Base-by-base conservation (phyloP, 2,329 filamentous ascomycete species). In the Ophiostoma himal-ulmi region DNA sequence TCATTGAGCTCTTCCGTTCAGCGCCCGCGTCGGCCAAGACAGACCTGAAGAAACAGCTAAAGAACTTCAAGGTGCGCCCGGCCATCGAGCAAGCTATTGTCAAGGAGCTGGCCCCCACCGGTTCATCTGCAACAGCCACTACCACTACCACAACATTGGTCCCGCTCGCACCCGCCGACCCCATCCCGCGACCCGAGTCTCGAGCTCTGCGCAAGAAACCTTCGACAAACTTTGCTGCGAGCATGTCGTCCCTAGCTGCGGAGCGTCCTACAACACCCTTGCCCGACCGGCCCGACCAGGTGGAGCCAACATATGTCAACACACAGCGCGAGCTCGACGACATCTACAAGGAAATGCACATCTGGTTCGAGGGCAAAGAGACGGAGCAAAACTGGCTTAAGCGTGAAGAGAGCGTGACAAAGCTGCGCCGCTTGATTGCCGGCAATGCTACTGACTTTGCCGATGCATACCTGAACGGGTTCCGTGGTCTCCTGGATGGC, bases 311-410 rank as follows among this genome's bases (percentile, higher is more conserved):
- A 37, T 93, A 94, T 77, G 88, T 97, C 70, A 92, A 94, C 75
- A 94, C 93, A 1, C 85, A 90, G 74, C 86, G 92, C 75, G 93
- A 97, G 77, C 82, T 98, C n/a, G 94, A 97, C 72, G 93, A 96
- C 36, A 88, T 91, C 1, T 89, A 97, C 77, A 88, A 87, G 74
- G 89, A 91, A 41, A 97, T 98, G 92, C 83, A 89, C 41, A 84
- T 84, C 69, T 85, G 86, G 77, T 97, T 97, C 73, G 93, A 97
- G 74, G 94, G 94, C 69, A 92, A 85, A 77, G 94, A 98, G 81
- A 88, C 91, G 0, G 94, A 98, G 77, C 88, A 91, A 72, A 98
- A 98, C 77, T 98, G 94, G 94, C 78, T 92, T 75, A 89, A 90
- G 75, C 86, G 94, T 78, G 94, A 98, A 78, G 91, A 94, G 81